Evolutionary conservation across 2,329 filamentous ascomycete genomes (phyloP).

Genomic region (Claviceps citrina): DNA sequence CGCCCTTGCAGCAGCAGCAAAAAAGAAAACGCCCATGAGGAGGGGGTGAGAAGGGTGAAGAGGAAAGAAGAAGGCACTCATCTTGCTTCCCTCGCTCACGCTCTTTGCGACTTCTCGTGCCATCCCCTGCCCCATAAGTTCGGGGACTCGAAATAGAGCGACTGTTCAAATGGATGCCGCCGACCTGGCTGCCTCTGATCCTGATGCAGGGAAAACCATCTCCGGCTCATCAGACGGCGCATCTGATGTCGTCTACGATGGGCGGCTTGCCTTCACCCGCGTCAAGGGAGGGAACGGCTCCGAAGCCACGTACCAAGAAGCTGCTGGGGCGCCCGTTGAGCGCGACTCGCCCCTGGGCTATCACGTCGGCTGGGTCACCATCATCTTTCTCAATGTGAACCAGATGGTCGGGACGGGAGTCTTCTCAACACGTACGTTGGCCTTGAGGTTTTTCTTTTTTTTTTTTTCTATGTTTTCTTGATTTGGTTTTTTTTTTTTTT

Average conservation of each 20-base stretch:
- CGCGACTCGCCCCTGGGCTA: constrained; percentile 42
- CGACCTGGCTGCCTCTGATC: not conserved
- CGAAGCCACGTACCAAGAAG: constrained; percentile 41
- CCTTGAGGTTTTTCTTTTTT: not conserved
- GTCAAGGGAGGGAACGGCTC: constrained; percentile 32
- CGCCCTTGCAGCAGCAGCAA: no score
- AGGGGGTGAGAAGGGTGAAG: no score
- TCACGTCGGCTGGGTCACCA: constrained; percentile 37
- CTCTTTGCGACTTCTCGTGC: not conserved
- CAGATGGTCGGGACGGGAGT: constrained; percentile 50
- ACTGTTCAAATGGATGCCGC: no score
- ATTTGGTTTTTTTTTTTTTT: constrained; percentile 5
- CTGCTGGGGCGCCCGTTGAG: constrained; percentile 46
- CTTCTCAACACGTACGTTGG: constrained; percentile 45
- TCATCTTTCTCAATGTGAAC: constrained; percentile 45
- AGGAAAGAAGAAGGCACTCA: no score
- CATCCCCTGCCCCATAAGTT: no score
- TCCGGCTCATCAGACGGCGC: not conserved
- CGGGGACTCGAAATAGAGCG: no score
- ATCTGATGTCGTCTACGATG: constrained; percentile 16
- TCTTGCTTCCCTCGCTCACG: no score
- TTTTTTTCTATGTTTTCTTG: not conserved
- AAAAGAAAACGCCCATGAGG: not conserved
- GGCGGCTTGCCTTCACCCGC: constrained; percentile 26
- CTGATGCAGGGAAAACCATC: not conserved